These are phyloP conservation scores for Chalciporus pseudorubinellus DNA, from an alignment of 768 basidiomycete species.

Conservation along the genomic window DNA sequence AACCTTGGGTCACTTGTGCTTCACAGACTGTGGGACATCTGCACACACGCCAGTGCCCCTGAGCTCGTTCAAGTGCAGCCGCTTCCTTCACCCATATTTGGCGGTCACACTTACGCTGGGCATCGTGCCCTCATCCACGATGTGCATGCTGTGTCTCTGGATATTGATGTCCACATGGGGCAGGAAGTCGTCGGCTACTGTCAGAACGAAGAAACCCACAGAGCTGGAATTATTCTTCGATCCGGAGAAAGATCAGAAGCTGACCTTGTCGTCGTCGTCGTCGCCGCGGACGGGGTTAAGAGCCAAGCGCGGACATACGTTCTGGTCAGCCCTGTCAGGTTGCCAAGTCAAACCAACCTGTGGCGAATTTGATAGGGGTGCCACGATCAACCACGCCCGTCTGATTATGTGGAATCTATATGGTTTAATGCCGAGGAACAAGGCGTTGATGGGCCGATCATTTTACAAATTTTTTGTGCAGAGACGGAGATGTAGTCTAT, in stretches of 20 bases:
- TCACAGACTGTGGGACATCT: conserved; percentile 20
- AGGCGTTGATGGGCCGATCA: conserved; percentile 24
- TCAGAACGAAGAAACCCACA: conserved; percentile 6
- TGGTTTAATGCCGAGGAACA: conserved; percentile 26
- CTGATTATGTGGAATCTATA: conserved; percentile 29
- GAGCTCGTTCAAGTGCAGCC: conserved; percentile 16
- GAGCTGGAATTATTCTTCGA: conserved; percentile 18
- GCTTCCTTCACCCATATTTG: conserved; percentile 11
- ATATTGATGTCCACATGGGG: conserved; percentile 22
- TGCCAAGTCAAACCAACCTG: background rate
- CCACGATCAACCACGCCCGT: conserved; percentile 24
- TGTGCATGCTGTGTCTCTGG: conserved; percentile 23
- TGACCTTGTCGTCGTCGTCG: conserved; percentile 30
- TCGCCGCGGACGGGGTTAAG: conserved; percentile 29
- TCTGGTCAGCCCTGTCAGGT: conserved; percentile 11
- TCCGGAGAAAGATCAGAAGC: conserved; percentile 16
- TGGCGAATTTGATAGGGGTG: conserved; percentile 17
- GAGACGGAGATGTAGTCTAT: conserved; percentile 20
- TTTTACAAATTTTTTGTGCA: conserved; percentile 17
- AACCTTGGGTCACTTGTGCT: background rate
- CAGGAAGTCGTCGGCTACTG: conserved; percentile 23
- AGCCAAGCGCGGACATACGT: conserved; percentile 22
- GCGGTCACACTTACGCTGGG: conserved; percentile 20
- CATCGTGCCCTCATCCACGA: conserved; percentile 24
- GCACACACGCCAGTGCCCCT: conserved; percentile 6